A percentile compares a stretch with the other conserved stretches of the same genome.
Conservation (phyloP, 2,329 filamentous ascomycete species). For the Ciborinia camelliae region DNA sequence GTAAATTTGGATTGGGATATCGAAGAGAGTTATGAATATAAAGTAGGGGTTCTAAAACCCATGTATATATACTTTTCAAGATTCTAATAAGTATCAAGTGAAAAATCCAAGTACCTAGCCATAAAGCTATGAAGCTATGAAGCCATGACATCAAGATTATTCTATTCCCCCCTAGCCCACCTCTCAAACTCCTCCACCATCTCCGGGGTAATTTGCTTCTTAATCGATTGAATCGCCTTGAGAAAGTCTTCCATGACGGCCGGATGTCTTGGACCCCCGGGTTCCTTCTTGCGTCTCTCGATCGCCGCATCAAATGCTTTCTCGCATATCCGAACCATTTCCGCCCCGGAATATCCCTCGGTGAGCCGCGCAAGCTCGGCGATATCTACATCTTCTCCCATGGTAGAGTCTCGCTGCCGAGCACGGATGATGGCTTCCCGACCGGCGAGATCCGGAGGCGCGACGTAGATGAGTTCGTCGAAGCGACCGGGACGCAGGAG, state of each 20-base stretch:
- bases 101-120: too few species aligned
- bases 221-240: constrained; percentile 45
- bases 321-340: constrained; percentile 63
- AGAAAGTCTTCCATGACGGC: constrained; percentile 46
- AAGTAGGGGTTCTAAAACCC: too few species aligned
- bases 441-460: constrained; percentile 70
- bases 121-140: too few species aligned
- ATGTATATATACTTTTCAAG: too few species aligned
- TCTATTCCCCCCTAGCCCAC: not conserved
- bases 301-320: constrained; percentile 49
- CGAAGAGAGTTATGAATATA: too few species aligned
- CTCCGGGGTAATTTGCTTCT: constrained; percentile 56
- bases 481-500: constrained; percentile 83
- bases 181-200: constrained; percentile 56
- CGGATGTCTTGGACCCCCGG: constrained; percentile 41
- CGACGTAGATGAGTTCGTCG: constrained; percentile 81
- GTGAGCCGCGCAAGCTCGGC: constrained; percentile 59
- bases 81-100: too few species aligned
- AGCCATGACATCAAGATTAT: too few species aligned
- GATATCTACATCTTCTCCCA: constrained; percentile 63
- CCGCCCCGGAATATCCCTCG: constrained; percentile 81
- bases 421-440: constrained; percentile 73
- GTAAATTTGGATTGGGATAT: too few species aligned
- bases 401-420: constrained; percentile 58
- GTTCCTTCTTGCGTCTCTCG: constrained; percentile 47